Evolutionary conservation across 2,329 filamentous ascomycete genomes (phyloP).

Genomic region (Dactylellina parvicollis): DNA sequence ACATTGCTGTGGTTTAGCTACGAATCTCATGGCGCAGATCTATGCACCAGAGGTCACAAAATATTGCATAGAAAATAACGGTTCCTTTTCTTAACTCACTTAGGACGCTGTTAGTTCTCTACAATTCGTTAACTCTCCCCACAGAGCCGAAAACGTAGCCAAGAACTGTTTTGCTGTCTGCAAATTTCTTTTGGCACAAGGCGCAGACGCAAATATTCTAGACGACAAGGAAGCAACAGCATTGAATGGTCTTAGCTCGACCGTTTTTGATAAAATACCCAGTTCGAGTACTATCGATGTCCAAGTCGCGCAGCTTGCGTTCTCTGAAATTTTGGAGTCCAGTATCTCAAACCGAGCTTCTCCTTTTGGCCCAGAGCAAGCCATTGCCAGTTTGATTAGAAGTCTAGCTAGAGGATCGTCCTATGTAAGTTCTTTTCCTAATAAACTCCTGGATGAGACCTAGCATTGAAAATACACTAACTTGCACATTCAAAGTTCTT

Average conservation of each 20-base stretch:
- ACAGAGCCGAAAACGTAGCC: not conserved
- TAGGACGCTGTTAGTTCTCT: not conserved
- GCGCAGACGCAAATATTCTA: conserved; percentile 19
- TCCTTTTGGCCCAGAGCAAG: conserved; percentile 22
- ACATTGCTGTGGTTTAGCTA: no score
- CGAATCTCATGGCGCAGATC: no score
- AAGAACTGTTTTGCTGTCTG: conserved; percentile 12
- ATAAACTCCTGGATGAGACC: not conserved
- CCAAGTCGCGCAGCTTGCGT: conserved; percentile 1
- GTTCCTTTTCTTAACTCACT: not conserved
- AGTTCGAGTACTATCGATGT: not conserved
- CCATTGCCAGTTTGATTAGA: conserved; percentile 5
- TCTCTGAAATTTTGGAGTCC: conserved; percentile 19
- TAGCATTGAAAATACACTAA: not conserved
- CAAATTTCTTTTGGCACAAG: conserved; percentile 31
- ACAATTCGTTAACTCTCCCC: not conserved
- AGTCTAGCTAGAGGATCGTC: not conserved
- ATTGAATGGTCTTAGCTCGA: not conserved
- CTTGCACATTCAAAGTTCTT: conserved; percentile 24
- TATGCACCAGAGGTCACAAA: no score
- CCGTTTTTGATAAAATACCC: not conserved
- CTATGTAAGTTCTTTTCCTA: conserved; percentile 16
- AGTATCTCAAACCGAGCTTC: conserved; percentile 10
- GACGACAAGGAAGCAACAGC: conserved; percentile 19
- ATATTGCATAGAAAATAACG: no score